Evolutionary conservation across 83 land plant genomes (phyloP).

Genomic region (Picea engelmannii): DNA sequence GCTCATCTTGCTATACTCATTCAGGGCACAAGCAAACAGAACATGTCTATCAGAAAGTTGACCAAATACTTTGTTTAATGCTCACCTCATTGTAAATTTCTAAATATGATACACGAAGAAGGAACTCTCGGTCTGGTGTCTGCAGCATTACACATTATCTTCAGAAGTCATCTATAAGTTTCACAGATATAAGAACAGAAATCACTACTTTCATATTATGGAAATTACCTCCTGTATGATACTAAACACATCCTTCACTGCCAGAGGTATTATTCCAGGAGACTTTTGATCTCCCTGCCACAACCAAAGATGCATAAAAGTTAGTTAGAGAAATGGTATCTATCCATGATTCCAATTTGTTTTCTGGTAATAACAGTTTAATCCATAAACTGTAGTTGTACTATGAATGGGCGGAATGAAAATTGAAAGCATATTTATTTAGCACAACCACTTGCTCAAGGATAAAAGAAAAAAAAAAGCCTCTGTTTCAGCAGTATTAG

Average conservation of each 20-base stretch:
- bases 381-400: neutral
- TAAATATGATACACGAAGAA: conserved; percentile 86
- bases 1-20: conserved; percentile 3
- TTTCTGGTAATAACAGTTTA: neutral
- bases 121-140: conserved; percentile 93
- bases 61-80: neutral
- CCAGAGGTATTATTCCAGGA: conserved; percentile 88
- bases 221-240: conserved; percentile 86
- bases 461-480: neutral
- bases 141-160: conserved; percentile 18
- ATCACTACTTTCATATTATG: neutral
- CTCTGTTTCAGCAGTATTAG: neutral
- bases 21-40: neutral
- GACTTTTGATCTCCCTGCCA: conserved; percentile 90
- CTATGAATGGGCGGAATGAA: neutral
- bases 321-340: neutral
- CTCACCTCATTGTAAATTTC: conserved; percentile 93
- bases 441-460: conserved; percentile 1
- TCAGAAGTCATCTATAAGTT: neutral
- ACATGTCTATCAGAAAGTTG: neutral
- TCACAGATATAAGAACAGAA: neutral
- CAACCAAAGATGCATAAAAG: neutral
- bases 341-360: neutral
- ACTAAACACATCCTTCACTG: conserved; percentile 91
- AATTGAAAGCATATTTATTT: neutral